Conservation (phyloP, 306 rosid species). For the Acacia confusa region DNA sequence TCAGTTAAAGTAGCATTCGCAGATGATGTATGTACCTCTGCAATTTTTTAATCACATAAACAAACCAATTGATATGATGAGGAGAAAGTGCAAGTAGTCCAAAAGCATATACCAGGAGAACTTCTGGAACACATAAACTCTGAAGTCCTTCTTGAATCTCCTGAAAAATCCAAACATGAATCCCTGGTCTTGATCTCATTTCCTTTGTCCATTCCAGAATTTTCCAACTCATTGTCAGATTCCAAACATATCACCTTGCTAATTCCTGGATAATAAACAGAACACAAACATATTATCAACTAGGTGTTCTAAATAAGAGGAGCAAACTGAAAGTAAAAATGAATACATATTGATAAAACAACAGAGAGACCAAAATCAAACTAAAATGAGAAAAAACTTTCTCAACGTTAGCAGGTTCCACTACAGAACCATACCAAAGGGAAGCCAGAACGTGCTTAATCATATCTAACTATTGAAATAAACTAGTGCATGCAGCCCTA, state of each 20-base stretch:
- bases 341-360: conserved; percentile 8
- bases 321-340: background rate
- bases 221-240: conserved; percentile 73
- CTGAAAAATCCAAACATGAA: conserved; percentile 26
- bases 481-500: background rate
- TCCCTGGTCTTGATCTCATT: conserved; percentile 36
- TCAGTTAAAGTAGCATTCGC: conserved; percentile 41
- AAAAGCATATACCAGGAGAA: conserved; percentile 51
- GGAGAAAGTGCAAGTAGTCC: conserved; percentile 17
- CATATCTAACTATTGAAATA: background rate
- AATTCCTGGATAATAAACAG: conserved; percentile 49
- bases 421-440: background rate
- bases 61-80: conserved; percentile 20
- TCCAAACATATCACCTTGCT: conserved; percentile 80
- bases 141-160: conserved; percentile 44
- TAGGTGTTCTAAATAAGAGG: background rate
- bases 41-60: conserved; percentile 14
- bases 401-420: background rate
- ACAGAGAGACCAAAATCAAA: background rate
- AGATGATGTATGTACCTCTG: conserved; percentile 31
- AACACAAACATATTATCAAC: background rate
- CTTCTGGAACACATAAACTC: conserved; percentile 29
- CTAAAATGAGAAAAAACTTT: background rate
- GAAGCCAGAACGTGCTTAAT: background rate
- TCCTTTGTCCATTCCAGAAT: conserved; percentile 33